Evolutionary conservation across 331 rosid genomes (phyloP).

Genomic region (Saraca asoca): DNA sequence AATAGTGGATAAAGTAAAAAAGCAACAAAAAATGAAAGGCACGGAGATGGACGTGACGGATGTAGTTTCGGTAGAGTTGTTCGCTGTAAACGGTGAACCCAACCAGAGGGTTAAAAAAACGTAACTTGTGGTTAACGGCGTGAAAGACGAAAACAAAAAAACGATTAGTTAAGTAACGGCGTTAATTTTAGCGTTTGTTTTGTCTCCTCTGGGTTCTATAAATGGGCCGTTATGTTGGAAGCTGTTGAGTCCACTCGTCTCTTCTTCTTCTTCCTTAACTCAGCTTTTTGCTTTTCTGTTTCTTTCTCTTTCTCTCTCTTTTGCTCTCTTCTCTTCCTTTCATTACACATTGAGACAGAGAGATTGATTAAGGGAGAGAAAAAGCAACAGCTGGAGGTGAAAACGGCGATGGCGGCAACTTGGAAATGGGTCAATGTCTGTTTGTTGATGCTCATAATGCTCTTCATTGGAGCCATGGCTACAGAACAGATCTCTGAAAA

Average conservation of each 20-base stretch:
- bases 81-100: too few relatives aligned
- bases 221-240: constrained; percentile 53
- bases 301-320: constrained; percentile 19
- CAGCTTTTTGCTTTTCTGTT: constrained; percentile 30
- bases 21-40: constrained; percentile 14
- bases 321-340: constrained; percentile 15
- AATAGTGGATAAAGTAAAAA: constrained; percentile 34
- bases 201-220: constrained; percentile 48
- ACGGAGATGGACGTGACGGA: constrained; percentile 39
- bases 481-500: constrained; percentile 45
- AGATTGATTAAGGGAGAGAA: constrained; percentile 4
- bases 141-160: constrained; percentile 31
- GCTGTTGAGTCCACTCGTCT: constrained; percentile 55
- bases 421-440: constrained; percentile 38
- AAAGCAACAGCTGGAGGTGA: not conserved
- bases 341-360: not conserved
- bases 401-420: constrained; percentile 56
- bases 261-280: constrained; percentile 9
- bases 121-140: constrained; percentile 35
- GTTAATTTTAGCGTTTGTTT: constrained; percentile 35
- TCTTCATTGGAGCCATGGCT: constrained; percentile 56
- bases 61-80: too few relatives aligned
- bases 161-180: constrained; percentile 42
- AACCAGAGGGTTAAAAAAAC: constrained; percentile 12
- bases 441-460: constrained; percentile 42